A percentile compares a stretch with the other conserved stretches of the same genome.
These are phyloP conservation scores for Russula griseocarnosa DNA, from an alignment of 768 basidiomycete genomes.

Conservation along the genomic window DNA sequence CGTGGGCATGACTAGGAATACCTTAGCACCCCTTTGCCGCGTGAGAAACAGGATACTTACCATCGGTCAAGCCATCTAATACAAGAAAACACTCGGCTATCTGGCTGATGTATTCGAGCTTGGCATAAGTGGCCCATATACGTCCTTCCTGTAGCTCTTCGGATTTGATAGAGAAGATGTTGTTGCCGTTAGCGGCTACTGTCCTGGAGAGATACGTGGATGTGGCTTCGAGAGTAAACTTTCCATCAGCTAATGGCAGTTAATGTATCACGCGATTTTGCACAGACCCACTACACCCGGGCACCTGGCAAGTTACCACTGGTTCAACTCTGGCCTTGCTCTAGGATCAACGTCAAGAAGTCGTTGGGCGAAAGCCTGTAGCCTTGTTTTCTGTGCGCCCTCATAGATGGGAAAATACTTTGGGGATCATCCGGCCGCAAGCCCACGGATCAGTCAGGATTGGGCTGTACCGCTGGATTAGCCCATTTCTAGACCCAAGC, in stretches of 20 bases:
- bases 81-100: slow-evolving; percentile 87
- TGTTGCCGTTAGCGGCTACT: slow-evolving; percentile 59
- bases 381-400: no score
- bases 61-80: slow-evolving; percentile 82
- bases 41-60: slow-evolving; percentile 41
- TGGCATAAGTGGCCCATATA: slow-evolving; percentile 65
- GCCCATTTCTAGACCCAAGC: no score
- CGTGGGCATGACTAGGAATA: slow-evolving; percentile 25
- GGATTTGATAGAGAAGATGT: slow-evolving; percentile 72
- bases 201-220: slow-evolving; percentile 84
- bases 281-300: slow-evolving; percentile 87
- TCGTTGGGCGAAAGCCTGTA: no score
- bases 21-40: not conserved
- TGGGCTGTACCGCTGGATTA: no score
- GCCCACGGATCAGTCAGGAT: no score
- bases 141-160: slow-evolving; percentile 61
- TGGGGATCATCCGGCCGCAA: no score
- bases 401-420: no score
- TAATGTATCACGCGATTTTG: not conserved
- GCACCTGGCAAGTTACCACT: slow-evolving; percentile 54
- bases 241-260: slow-evolving; percentile 6
- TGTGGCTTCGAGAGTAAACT: slow-evolving; percentile 52
- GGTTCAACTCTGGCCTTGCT: no score
- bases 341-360: no score
- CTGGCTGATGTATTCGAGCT: slow-evolving; percentile 80